A percentile compares a stretch with the other conserved stretches of the same genome.
These are phyloP conservation scores for Teratosphaeria pseudoeucalypti DNA, from an alignment of 2,329 filamentous ascomycete genomes.

Conservation along the genomic window DNA sequence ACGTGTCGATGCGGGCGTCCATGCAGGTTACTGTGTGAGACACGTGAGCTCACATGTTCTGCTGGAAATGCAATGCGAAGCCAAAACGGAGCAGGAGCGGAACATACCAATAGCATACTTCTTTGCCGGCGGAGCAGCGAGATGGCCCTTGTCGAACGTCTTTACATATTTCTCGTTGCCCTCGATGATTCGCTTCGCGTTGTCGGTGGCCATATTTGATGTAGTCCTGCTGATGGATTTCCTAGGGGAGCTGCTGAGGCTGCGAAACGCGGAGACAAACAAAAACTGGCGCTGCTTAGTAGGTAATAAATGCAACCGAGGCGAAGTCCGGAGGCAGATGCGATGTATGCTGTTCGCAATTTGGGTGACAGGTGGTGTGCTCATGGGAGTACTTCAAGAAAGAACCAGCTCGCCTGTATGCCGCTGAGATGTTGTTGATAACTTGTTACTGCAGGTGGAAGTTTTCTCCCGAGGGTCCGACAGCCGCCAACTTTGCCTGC, in stretches of 20 bases:
- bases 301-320: background rate
- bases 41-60: background rate
- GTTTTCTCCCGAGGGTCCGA: background rate
- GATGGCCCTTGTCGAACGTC: conserved; percentile 54
- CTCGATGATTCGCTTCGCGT: conserved; percentile 34
- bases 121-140: conserved; percentile 59
- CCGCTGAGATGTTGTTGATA: background rate
- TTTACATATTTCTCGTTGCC: conserved; percentile 49
- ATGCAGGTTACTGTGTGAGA: conserved; percentile 57
- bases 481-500: background rate
- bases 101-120: conserved; percentile 53
- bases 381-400: background rate
- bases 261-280: background rate
- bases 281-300: background rate
- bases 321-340: background rate
- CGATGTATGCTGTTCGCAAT: background rate
- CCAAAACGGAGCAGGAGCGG: background rate
- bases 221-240: background rate
- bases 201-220: background rate
- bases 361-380: background rate
- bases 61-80: background rate
- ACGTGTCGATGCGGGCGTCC: conserved; percentile 64
- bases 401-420: background rate
- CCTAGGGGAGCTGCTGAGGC: background rate
- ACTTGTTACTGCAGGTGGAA: background rate